Conservation (phyloP, 257 asterid species). For the Fraxinus cuspidata region DNA sequence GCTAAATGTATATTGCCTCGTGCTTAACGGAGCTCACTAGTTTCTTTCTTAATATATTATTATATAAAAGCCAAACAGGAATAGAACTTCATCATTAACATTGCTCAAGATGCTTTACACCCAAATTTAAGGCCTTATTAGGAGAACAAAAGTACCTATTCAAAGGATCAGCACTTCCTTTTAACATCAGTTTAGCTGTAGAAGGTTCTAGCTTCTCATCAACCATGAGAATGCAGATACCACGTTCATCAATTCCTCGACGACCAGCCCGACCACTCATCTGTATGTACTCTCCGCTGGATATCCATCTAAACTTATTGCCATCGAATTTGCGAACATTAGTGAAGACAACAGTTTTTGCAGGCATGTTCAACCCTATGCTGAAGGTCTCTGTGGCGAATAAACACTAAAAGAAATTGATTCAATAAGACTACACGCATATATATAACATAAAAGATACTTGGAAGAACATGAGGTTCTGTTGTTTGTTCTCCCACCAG, state of each 20-base stretch:
- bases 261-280: conserved; percentile 99
- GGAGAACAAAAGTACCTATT: conserved; percentile 60
- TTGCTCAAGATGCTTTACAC: conserved; percentile 11
- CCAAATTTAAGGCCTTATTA: conserved; percentile 18
- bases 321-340: conserved; percentile 98
- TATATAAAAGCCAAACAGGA: neutral
- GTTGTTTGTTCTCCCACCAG: neutral
- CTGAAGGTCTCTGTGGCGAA: conserved; percentile 99
- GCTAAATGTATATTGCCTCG: neutral
- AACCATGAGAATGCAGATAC: conserved; percentile 98
- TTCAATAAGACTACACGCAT: conserved; percentile 23
- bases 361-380: conserved; percentile 99
- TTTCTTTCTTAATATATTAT: neutral
- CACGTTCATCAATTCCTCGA: conserved; percentile 98
- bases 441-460: conserved; percentile 4
- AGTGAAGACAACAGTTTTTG: conserved; percentile 95
- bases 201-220: conserved; percentile 97
- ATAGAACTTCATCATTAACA: conserved; percentile 3
- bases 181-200: conserved; percentile 82
- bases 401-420: conserved; percentile 66
- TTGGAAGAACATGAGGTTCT: neutral
- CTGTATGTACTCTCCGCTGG: conserved; percentile 98
- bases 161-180: conserved; percentile 94
- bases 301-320: conserved; percentile 92
- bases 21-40: neutral